A percentile compares a stretch with the other conserved stretches of the same genome.
Evolutionary conservation across 2,329 filamentous ascomycete genomes (phyloP).

Genomic region (Alternaria angustiovoidea): DNA sequence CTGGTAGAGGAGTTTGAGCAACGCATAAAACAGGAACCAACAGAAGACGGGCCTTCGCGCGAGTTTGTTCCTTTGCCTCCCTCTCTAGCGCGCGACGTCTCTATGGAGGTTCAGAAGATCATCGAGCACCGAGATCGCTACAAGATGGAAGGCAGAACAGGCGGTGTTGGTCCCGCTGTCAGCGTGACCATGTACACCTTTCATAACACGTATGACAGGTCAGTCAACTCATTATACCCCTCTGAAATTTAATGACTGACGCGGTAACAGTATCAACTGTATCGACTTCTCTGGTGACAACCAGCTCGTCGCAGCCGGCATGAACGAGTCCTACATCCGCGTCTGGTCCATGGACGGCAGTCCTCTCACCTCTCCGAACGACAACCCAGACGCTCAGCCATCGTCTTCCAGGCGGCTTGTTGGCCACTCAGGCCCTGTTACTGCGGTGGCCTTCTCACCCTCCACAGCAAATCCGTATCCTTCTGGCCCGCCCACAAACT

Average conservation of each 20-base stretch:
- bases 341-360: slow-evolving; percentile 92
- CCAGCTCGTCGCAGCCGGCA: slow-evolving; percentile 85
- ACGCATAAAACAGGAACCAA: slow-evolving; percentile 87
- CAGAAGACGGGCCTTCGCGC: slow-evolving; percentile 80
- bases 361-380: slow-evolving; percentile 72
- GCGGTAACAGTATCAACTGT: slow-evolving; percentile 76
- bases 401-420: slow-evolving; percentile 79
- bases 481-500: slow-evolving; percentile 62
- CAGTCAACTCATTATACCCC: slow-evolving; percentile 44
- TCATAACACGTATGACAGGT: slow-evolving; percentile 94
- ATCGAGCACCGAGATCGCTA: slow-evolving; percentile 93
- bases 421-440: slow-evolving; percentile 89
- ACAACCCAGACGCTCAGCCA: slow-evolving; percentile 62
- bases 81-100: slow-evolving; percentile 86
- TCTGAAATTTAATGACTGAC: not conserved
- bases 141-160: slow-evolving; percentile 82
- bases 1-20: slow-evolving; percentile 88
- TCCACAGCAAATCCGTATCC: slow-evolving; percentile 61
- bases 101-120: slow-evolving; percentile 92
- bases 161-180: slow-evolving; percentile 81
- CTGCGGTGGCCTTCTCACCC: slow-evolving; percentile 87
- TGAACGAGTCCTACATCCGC: slow-evolving; percentile 92
- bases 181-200: slow-evolving; percentile 98
- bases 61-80: slow-evolving; percentile 85
- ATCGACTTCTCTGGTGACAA: slow-evolving; percentile 95